Evolutionary conservation across 2,329 filamentous ascomycete species (phyloP).

Genomic region (Sporothrix euskadiensis): DNA sequence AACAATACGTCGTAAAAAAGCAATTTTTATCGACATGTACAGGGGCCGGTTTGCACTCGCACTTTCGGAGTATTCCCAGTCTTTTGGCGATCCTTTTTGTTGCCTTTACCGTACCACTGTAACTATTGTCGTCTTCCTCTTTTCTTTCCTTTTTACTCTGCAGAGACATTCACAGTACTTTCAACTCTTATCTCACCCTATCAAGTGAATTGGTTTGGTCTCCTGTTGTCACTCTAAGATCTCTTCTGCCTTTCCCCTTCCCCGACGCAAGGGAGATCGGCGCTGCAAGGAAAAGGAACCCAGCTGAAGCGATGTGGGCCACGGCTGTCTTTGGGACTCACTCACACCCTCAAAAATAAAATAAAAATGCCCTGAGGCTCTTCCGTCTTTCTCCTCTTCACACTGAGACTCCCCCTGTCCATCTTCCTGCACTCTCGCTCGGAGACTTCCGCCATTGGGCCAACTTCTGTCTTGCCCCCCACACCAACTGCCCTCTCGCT

Average conservation of each 20-base stretch:
- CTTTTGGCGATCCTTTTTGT: not conserved
- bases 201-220: not conserved
- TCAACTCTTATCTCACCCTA: not conserved
- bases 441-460: not conserved
- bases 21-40: not conserved
- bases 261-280: conserved; percentile 23
- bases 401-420: not conserved
- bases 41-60: not conserved
- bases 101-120: not conserved
- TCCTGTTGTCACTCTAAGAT: not conserved
- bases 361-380: not conserved
- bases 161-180: not conserved
- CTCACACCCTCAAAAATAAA: not conserved
- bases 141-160: not conserved
- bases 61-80: not conserved
- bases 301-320: conserved; percentile 4
- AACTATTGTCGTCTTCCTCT: not conserved
- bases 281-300: conserved; percentile 13
- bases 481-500: not conserved
- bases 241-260: not conserved
- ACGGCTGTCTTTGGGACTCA: not conserved
- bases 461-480: not conserved
- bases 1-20: not conserved
- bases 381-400: not conserved
- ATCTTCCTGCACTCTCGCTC: conserved; percentile 6